A percentile compares a stretch with the other conserved stretches of the same genome.
Evolutionary conservation across 1,284 basidiomycete genomes (phyloP).

Genomic region (Coriolopsis trogii): DNA sequence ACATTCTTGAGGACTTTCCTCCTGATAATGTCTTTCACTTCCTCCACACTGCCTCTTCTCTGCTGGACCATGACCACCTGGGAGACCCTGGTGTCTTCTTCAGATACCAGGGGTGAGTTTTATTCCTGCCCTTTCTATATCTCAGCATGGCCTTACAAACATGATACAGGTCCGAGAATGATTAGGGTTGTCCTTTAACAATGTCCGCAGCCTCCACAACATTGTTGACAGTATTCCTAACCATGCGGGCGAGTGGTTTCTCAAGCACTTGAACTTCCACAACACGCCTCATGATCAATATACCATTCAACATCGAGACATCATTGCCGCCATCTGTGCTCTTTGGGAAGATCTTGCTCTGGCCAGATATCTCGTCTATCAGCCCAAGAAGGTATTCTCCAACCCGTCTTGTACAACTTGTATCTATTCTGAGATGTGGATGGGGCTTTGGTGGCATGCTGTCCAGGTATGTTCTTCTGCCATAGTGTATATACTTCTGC

Average conservation of each 20-base stretch:
- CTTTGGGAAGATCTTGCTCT: neutral
- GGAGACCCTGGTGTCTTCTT: too few relatives aligned
- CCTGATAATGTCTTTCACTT: too few relatives aligned
- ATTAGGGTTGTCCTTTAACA: neutral
- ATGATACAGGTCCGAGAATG: neutral
- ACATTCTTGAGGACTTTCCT: too few relatives aligned
- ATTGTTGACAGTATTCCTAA: neutral
- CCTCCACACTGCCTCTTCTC: too few relatives aligned
- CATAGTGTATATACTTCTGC: too few relatives aligned
- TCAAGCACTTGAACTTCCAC: neutral
- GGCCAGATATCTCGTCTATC: neutral
- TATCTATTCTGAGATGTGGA: neutral
- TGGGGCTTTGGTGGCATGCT: neutral
- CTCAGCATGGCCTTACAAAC: neutral
- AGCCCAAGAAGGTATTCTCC: neutral
- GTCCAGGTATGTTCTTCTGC: neutral
- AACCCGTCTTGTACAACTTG: neutral
- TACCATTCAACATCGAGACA: neutral
- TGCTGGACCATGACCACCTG: too few relatives aligned
- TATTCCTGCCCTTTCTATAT: neutral
- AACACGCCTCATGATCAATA: neutral
- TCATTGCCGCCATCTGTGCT: neutral
- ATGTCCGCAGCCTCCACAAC: neutral
- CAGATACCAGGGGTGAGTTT: neutral
- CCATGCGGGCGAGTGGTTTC: neutral